Evolutionary conservation across 441 rosid genomes (phyloP).

Genomic region (Dalechampia spathulata): DNA sequence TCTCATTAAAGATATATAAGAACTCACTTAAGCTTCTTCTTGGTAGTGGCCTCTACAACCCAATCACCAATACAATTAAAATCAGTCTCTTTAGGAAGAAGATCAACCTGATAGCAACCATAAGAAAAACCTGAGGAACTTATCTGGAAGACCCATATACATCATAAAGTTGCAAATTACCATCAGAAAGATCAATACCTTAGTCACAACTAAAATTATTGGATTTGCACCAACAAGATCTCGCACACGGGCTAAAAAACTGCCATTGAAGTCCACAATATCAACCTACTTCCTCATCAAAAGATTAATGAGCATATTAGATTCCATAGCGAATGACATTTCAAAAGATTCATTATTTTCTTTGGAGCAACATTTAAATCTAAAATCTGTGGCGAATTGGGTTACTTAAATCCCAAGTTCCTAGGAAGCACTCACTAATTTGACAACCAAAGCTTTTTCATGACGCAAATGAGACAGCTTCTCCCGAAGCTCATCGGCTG

Average conservation of each 20-base stretch:
- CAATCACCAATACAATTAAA: conserved; percentile 95
- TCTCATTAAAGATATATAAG: conserved; percentile 3
- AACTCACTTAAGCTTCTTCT: conserved; percentile 84
- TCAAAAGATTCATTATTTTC: not conserved
- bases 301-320: conserved; percentile 7
- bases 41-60: conserved; percentile 84
- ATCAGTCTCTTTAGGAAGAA: conserved; percentile 89
- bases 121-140: conserved; percentile 2
- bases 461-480: conserved; percentile 81
- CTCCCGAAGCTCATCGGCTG: conserved; percentile 83
- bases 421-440: conserved; percentile 42
- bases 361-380: not conserved
- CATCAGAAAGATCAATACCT: conserved; percentile 39
- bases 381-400: not conserved
- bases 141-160: not conserved
- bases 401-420: not conserved
- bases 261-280: conserved; percentile 92
- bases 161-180: conserved; percentile 8
- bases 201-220: conserved; percentile 77
- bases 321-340: not conserved
- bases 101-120: conserved; percentile 56
- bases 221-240: conserved; percentile 95
- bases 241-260: conserved; percentile 86
- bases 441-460: conserved; percentile 74
- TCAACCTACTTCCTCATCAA: conserved; percentile 54